These are phyloP conservation scores for Trichoderma arundinaceum DNA, from an alignment of 2,329 filamentous ascomycete species.

Conservation along the genomic window DNA sequence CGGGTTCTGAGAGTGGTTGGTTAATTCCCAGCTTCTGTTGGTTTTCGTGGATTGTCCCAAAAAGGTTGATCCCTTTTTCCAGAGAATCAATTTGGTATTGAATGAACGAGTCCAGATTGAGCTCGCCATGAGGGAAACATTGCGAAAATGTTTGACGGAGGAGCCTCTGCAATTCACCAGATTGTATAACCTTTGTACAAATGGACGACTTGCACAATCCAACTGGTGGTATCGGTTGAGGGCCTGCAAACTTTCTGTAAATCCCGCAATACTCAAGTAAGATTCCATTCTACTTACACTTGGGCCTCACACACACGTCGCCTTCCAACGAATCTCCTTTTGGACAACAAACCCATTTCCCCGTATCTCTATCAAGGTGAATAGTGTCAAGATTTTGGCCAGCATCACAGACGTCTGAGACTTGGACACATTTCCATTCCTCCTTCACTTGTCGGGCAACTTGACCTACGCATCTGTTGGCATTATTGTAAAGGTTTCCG, in stretches of 20 bases:
- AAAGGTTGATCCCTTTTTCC: constrained; percentile 5
- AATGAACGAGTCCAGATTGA: constrained; percentile 9
- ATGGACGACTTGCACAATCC: background rate
- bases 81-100: background rate
- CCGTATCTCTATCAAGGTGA: constrained; percentile 8
- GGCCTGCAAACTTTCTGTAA: background rate
- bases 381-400: background rate
- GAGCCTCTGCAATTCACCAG: background rate
- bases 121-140: constrained; percentile 8
- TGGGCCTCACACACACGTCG: background rate
- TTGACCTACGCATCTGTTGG: background rate
- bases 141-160: background rate
- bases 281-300: background rate
- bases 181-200: background rate
- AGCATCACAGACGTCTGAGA: background rate
- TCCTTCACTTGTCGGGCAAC: constrained; percentile 15
- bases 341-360: constrained; percentile 15
- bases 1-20: background rate
- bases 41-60: constrained; percentile 5
- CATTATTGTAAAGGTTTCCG: background rate
- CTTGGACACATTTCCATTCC: constrained; percentile 15
- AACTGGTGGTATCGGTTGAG: background rate
- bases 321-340: background rate
- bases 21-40: background rate
- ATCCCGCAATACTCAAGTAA: no score